These are phyloP conservation scores for Lipomyces yamanashiensis DNA, from an alignment of 805 yeast genomes.

Conservation along the genomic window DNA sequence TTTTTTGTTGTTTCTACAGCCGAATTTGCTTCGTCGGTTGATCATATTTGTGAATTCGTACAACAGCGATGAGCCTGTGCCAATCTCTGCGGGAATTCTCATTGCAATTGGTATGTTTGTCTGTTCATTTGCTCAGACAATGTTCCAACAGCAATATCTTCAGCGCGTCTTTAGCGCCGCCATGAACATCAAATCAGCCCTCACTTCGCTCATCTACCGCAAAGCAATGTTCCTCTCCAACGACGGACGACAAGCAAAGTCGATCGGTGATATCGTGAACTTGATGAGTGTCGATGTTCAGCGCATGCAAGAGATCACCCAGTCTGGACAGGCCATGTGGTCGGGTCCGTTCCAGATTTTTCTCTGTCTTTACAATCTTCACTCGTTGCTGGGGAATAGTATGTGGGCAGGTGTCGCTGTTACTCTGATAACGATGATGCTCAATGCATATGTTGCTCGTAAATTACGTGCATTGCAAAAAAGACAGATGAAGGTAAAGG, in stretches of 20 bases:
- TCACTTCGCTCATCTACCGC: constrained; percentile 70
- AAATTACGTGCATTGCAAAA: constrained; percentile 74
- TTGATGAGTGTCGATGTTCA: constrained; percentile 75
- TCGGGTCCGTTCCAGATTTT: constrained; percentile 91
- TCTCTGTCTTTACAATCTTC: constrained; percentile 75
- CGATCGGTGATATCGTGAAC: constrained; percentile 81
- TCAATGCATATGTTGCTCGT: constrained; percentile 70
- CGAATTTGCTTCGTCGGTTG: constrained; percentile 72
- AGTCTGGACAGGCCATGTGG: constrained; percentile 81
- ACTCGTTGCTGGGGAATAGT: constrained; percentile 71
- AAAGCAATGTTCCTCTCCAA: constrained; percentile 72
- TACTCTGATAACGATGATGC: constrained; percentile 78
- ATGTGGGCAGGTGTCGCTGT: constrained; percentile 95
- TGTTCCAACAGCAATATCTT: constrained; percentile 65
- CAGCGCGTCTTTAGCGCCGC: constrained; percentile 55
- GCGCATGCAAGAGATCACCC: constrained; percentile 67
- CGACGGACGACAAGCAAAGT: constrained; percentile 60
- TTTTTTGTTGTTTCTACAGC: constrained; percentile 75
- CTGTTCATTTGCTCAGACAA: constrained; percentile 64
- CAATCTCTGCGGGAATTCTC: constrained; percentile 62
- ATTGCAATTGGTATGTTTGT: constrained; percentile 68
- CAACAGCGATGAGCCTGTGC: constrained; percentile 45
- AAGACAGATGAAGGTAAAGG: constrained; percentile 87
- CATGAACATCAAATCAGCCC: constrained; percentile 64
- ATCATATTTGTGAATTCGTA: constrained; percentile 64